These are phyloP conservation scores for Citrus glauca DNA, from an alignment of 345 rosid species.

Conservation along the genomic window DNA sequence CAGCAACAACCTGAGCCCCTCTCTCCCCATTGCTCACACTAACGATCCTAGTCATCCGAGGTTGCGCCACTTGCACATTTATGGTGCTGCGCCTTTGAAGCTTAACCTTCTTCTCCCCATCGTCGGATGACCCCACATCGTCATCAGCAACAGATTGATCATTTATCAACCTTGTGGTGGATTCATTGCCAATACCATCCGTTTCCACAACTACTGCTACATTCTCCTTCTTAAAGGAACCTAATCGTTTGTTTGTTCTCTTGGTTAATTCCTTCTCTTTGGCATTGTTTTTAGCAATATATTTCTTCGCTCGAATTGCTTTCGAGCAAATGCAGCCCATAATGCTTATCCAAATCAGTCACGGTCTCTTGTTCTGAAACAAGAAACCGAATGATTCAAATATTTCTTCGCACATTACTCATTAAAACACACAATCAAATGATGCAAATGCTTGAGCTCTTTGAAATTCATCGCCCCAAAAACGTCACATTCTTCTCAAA, in stretches of 20 bases:
- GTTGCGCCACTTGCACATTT: slow-evolving; percentile 22
- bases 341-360: slow-evolving; percentile 7
- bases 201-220: slow-evolving; percentile 28
- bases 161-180: slow-evolving; percentile 34
- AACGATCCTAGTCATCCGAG: slow-evolving; percentile 37
- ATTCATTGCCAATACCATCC: slow-evolving; percentile 32
- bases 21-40: slow-evolving; percentile 56
- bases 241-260: slow-evolving; percentile 31
- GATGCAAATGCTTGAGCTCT: not conserved
- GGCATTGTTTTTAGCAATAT: slow-evolving; percentile 19
- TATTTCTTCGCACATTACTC: not conserved
- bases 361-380: slow-evolving; percentile 24
- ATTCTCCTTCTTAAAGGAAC: slow-evolving; percentile 35
- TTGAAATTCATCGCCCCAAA: not conserved
- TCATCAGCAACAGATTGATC: slow-evolving; percentile 21
- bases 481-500: not conserved
- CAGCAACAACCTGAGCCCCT: slow-evolving; percentile 77
- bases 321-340: slow-evolving; percentile 96
- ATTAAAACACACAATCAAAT: not conserved
- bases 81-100: slow-evolving; percentile 24
- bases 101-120: slow-evolving; percentile 29
- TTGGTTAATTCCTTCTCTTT: slow-evolving; percentile 28
- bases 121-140: slow-evolving; percentile 30
- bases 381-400: slow-evolving; percentile 23
- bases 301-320: slow-evolving; percentile 40